Conservation (phyloP, 2,329 filamentous ascomycete species). For the Exophiala sp. region DNA sequence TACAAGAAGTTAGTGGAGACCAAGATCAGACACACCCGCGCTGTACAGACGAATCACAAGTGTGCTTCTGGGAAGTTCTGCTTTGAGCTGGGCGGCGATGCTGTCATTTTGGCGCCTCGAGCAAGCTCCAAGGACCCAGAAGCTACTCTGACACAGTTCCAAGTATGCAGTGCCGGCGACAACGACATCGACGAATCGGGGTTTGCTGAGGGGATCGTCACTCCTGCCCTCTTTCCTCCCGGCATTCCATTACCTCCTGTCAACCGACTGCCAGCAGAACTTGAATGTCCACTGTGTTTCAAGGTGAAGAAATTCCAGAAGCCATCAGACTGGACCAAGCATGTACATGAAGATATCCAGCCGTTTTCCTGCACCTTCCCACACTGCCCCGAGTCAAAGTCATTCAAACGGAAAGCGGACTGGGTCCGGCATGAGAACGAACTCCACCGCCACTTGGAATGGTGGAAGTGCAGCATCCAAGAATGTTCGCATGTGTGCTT, state of each 20-base stretch:
- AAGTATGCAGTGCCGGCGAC: slow-evolving; percentile 49
- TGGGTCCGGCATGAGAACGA: slow-evolving; percentile 95
- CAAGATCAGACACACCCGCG: slow-evolving; percentile 63
- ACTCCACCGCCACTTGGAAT: slow-evolving; percentile 79
- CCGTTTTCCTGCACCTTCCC: slow-evolving; percentile 91
- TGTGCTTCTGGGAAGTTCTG: slow-evolving; percentile 62
- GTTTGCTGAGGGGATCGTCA: slow-evolving; percentile 62
- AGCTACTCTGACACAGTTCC: slow-evolving; percentile 49
- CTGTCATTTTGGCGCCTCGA: slow-evolving; percentile 55
- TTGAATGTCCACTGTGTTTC: slow-evolving; percentile 86
- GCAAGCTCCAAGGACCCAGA: slow-evolving; percentile 52
- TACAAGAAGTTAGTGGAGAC: slow-evolving; percentile 70
- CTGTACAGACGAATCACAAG: slow-evolving; percentile 46
- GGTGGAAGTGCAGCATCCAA: slow-evolving; percentile 78
- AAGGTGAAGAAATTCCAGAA: slow-evolving; percentile 78
- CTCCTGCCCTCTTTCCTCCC: slow-evolving; percentile 66
- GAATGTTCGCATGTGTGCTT: slow-evolving; percentile 80
- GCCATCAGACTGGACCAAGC: slow-evolving; percentile 94
- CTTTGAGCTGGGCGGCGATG: slow-evolving; percentile 60
- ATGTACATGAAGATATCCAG: slow-evolving; percentile 88
- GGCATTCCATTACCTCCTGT: slow-evolving; percentile 80
- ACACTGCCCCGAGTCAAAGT: slow-evolving; percentile 74
- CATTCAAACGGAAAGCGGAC: slow-evolving; percentile 91
- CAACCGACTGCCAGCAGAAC: slow-evolving; percentile 69
- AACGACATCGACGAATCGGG: slow-evolving; percentile 63